Evolutionary conservation across 1,284 basidiomycete species (phyloP), one percentile per base, ranked within the genome.

Genomic region (Exsudoporus floridanus): DNA sequence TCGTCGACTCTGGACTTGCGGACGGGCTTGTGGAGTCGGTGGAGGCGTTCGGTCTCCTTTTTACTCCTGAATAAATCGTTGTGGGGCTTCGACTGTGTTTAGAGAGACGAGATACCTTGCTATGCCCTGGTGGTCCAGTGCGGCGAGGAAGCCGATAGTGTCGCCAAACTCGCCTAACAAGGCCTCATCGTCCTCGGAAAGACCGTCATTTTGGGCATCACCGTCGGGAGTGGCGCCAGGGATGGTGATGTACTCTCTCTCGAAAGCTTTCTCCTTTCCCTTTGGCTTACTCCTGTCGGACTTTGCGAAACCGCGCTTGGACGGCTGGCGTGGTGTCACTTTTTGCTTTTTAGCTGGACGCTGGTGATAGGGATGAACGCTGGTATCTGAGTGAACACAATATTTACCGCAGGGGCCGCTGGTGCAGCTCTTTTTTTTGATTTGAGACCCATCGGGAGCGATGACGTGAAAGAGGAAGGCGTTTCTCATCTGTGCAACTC

Each of bases 91-190:
- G 18, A n/a, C n/a, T 23, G 27, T 43, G 16, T 44, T 27, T 36
- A 36, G 41, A 56, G 25, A 35, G 40, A 41, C 14, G 4, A 64
- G 80, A 50, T 64, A 87, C 90, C 84, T 81, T 53, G 87, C 75
- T 52, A 93, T 89, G 16, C 81, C 86, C 58, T 80, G 83, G 54
- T 78, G 77, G 68, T 92, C 88, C 46, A 92, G 71, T 35, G 69
- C 70, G 27, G 75, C 71, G 42, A 92, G 67, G 68, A 93, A 93
- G 16, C 74, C 70, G 41, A 76, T 73, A 2, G 78, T 75, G 31
- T 74, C 74, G 8, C 83, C 80, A 60, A 82, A 84, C 57, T 86
- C 77, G 49, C 80, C 73, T 18, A 90, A 64, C 46, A 89, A 66
- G 19, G 77, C 78, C 34, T 83, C 64, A 56, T 88, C 86, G 54